These are phyloP conservation scores for Amauroascus verrucosus DNA, from an alignment of 2,329 filamentous ascomycete genomes.

Conservation along the genomic window DNA sequence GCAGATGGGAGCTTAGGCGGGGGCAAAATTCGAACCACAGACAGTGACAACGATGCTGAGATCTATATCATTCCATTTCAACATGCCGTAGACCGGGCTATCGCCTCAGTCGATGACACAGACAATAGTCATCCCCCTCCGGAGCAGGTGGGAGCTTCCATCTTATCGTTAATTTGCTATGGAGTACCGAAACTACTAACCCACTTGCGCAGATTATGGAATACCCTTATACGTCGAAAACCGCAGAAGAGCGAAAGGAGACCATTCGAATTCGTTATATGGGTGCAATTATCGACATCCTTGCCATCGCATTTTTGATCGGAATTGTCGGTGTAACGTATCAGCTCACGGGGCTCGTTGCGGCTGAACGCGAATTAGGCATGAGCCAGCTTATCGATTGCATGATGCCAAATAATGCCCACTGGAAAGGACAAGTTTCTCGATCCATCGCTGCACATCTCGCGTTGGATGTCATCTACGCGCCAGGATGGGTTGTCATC, in stretches of 20 bases:
- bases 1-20: slow-evolving; percentile 63
- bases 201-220: slow-evolving; percentile 33
- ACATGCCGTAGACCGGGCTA: slow-evolving; percentile 63
- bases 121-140: not conserved
- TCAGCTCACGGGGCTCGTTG: slow-evolving; percentile 76
- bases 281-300: slow-evolving; percentile 59
- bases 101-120: slow-evolving; percentile 44
- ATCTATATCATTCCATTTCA: slow-evolving; percentile 72
- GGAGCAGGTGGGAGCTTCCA: not conserved
- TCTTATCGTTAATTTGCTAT: not conserved
- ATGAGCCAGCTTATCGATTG: slow-evolving; percentile 84
- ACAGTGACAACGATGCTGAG: slow-evolving; percentile 61
- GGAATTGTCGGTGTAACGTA: slow-evolving; percentile 74
- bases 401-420: slow-evolving; percentile 69
- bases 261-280: slow-evolving; percentile 62
- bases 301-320: slow-evolving; percentile 70
- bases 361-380: slow-evolving; percentile 72
- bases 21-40: slow-evolving; percentile 44
- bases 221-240: slow-evolving; percentile 66
- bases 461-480: slow-evolving; percentile 68
- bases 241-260: slow-evolving; percentile 54
- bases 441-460: slow-evolving; percentile 71
- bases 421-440: slow-evolving; percentile 68
- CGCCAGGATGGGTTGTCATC: slow-evolving; percentile 73
- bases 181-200: too few relatives aligned